These are phyloP conservation scores for Orbilia javanica DNA, from an alignment of 2,329 filamentous ascomycete species.

Conservation along the genomic window DNA sequence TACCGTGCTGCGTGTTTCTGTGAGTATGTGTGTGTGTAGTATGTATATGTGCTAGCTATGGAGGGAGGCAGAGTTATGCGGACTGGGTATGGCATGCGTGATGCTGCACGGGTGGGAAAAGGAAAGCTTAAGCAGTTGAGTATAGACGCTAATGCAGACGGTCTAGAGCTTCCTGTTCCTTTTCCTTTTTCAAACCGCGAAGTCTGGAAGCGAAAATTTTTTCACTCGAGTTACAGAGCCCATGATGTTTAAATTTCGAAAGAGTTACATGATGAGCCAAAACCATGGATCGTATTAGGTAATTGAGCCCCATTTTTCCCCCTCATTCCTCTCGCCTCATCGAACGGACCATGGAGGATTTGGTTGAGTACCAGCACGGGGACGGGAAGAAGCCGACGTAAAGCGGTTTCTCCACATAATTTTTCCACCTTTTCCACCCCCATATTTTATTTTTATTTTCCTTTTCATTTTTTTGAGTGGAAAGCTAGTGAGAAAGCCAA, in stretches of 20 bases:
- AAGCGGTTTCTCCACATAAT: slow-evolving; percentile 32
- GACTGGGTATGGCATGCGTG: not conserved
- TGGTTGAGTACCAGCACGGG: too few relatives aligned
- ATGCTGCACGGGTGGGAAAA: slow-evolving; percentile 9
- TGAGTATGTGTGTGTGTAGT: not conserved
- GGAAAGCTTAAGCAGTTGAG: slow-evolving; percentile 17
- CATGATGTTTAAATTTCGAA: not conserved
- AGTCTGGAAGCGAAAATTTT: slow-evolving; percentile 42
- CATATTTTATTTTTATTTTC: too few relatives aligned
- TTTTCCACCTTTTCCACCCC: not conserved
- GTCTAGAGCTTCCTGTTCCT: slow-evolving; percentile 5
- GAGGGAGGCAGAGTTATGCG: not conserved
- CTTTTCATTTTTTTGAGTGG: too few relatives aligned
- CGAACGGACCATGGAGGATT: not conserved
- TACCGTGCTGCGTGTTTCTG: not conserved
- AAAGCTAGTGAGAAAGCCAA: slow-evolving; percentile 8
- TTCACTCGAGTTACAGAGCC: not conserved
- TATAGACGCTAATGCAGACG: not conserved
- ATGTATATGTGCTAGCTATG: too few relatives aligned
- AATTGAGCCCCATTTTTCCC: slow-evolving; percentile 26
- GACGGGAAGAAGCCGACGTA: slow-evolving; percentile 53
- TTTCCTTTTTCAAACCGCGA: slow-evolving; percentile 18
- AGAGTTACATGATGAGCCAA: not conserved
- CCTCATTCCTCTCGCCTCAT: slow-evolving; percentile 15
- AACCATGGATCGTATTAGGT: slow-evolving; percentile 37